Evolutionary conservation across 257 asterid genomes (phyloP).

Genomic region (Ilex aquifolium): DNA sequence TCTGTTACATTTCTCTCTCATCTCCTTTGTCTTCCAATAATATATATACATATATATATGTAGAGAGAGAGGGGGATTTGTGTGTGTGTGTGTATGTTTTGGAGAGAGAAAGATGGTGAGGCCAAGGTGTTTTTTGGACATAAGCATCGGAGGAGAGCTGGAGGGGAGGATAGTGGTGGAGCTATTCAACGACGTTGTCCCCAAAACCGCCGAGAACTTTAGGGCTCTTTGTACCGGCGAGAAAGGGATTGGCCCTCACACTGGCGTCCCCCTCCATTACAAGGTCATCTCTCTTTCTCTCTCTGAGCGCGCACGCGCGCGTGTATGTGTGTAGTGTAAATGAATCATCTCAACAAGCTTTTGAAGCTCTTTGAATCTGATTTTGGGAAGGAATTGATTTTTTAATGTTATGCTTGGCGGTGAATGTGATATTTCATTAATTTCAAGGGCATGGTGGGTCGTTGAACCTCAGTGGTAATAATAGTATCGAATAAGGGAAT

Average conservation of each 20-base stretch:
- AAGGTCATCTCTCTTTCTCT: constrained; percentile 40
- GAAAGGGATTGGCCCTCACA: constrained; percentile 79
- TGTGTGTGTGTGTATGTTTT: constrained; percentile 14
- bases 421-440: too few relatives aligned
- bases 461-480: too few relatives aligned
- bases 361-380: too few relatives aligned
- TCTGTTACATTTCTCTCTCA: constrained; percentile 12
- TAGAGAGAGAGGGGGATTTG: constrained; percentile 10
- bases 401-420: too few relatives aligned
- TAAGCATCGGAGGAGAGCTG: constrained; percentile 80
- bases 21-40: too few relatives aligned
- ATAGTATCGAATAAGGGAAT: too few relatives aligned
- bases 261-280: constrained; percentile 85
- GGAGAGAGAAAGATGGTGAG: constrained; percentile 24
- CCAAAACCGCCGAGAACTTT: constrained; percentile 92
- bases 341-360: too few relatives aligned
- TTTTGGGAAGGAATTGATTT: too few relatives aligned
- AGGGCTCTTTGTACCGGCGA: constrained; percentile 97
- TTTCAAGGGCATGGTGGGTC: too few relatives aligned
- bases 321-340: too few relatives aligned
- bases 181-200: constrained; percentile 72
- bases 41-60: constrained; percentile 8
- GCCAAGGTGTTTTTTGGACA: constrained; percentile 69
- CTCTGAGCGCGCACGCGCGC: too few relatives aligned
- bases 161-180: constrained; percentile 88